Evolutionary conservation across 768 basidiomycete genomes (phyloP), one percentile per base, ranked within the genome.

Genomic region (Podaxis rugospora): DNA sequence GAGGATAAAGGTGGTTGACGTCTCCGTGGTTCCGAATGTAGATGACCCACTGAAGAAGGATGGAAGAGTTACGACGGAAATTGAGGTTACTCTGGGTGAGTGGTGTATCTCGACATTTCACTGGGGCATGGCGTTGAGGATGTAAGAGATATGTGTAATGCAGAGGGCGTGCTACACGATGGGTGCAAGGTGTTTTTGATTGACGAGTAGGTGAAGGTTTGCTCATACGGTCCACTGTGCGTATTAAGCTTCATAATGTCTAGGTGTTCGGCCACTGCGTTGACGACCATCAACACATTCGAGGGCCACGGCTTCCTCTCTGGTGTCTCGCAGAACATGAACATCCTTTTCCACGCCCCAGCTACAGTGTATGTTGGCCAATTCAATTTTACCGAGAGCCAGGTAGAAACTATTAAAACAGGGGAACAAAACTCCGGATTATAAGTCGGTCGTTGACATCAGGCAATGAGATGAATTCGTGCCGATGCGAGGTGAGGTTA

Each of bases 301-400:
- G 68, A 73, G 16, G 74, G 75, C 6, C 70, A 69, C 2, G 10
- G 18, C 11, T 67, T 67, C 5, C 62, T 65, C 9, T 58, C 71
- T 0, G 77, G 77, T 6, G 78, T 82, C 25, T 81, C 82, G 1
- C 78, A 78, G 55, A 73, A 66, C 2, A 78, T 84, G 64, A 76
- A 82, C 56, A 69, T 72, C 1, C 63, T 76, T n/a, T 83, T 77
- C 62, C 80, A 84, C 64, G 70, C 75, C 3, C 71, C 75, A 1
- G 80, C 77, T 0, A 60, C 67, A 18, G 56, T 71, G 83, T 76
- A 64, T 49, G 77, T 71, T 14, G 21, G 51, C 7, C 18, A 42
- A 42, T 36, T 5, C 46, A 7, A 53, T 37, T 27, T 35, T 13
- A 50, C 28, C 10, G 50, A 5, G 13, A 23, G 23, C 28, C 16